A percentile compares a stretch with the other conserved stretches of the same genome.
phyloP scores from a whole-genome alignment of 371 early-diverging fungal species.

The Mortierella sp. region DNA sequence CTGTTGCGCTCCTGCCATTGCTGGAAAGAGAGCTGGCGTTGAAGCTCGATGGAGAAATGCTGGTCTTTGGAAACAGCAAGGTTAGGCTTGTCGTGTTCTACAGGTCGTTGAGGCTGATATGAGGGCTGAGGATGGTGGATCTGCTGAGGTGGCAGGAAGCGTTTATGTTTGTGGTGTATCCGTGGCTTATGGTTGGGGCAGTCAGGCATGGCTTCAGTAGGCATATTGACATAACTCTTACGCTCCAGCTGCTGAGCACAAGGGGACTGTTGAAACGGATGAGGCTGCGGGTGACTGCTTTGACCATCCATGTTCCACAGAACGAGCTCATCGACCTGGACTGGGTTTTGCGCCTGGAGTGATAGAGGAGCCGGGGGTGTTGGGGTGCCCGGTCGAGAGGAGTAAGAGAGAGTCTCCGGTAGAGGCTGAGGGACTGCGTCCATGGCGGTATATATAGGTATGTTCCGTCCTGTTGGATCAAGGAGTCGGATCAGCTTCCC shows the following conservation, averaged over 20 bases:
- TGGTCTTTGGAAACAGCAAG: neutral
- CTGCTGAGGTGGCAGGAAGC: neutral
- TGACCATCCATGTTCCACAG: too few relatives aligned
- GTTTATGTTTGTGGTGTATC: neutral
- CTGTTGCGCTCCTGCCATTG: neutral
- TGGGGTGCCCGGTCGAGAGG: slow-evolving; percentile 3
- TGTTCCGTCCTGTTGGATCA: too few relatives aligned
- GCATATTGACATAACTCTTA: too few relatives aligned
- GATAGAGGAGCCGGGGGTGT: neutral
- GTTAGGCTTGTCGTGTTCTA: neutral
- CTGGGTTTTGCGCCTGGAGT: neutral
- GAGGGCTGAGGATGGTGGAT: slow-evolving; percentile 1
- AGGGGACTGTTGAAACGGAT: neutral
- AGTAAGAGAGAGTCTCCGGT: neutral
- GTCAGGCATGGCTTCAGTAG: too few relatives aligned
- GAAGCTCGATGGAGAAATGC: neutral
- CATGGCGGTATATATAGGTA: neutral
- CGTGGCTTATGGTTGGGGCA: neutral
- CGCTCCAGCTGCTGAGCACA: neutral
- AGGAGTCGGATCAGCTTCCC: too few relatives aligned
- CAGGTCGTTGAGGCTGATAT: slow-evolving; percentile 1
- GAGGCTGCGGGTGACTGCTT: neutral
- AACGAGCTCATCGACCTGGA: too few relatives aligned
- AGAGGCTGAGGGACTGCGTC: neutral
- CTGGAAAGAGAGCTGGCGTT: neutral